Evolutionary conservation across 148 eudicot species (phyloP), one percentile per base, ranked within the genome.

Genomic region (Dianthus caryophyllus): DNA sequence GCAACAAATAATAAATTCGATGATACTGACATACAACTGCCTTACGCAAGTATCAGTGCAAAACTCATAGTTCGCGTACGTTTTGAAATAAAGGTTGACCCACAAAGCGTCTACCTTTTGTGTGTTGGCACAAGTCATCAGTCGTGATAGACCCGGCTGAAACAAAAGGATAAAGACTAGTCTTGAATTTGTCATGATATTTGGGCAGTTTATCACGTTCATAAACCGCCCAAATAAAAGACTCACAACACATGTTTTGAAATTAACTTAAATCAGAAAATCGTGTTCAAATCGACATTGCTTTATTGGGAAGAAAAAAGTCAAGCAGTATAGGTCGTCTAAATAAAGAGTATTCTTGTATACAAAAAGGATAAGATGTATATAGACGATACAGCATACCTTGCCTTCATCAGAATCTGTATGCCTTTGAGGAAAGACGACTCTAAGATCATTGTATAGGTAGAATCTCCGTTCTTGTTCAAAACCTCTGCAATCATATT

Each of bases 361-460:
- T 41, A 9, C 1, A 41, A 13, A 41, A 41, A 41, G 6, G 44
- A 41, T 41, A 3, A 24, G 18, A 16, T 24, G n/a, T 46, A 52
- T 60, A 26, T n/a, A 27, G 17, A 41, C 15, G 24, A 47, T 36
- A 27, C n/a, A 76, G 46, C 75, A 30, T 83, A 89, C 96, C 92
- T 89, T 83, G 54, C 96, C 92, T 80, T 89, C 96, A 73, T 89
- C 96, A 67, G 89, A 71, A 77, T 87, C 96, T 39, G 85, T 76
- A 81, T 84, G 96, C 53, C 96, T 83, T 70, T 89, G 96, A 67
- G 96, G 96, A 73, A 89, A 89, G 38, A 89, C 92, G 26, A 84
- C 96, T 68, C 82, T 81, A 63, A 89, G 36, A 66, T 89, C 86
- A 64, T 82, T 87, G 64, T 85, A 85, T 48, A 89, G 65, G 69